Base-by-base conservation (phyloP, 139 green algal genomes). In the Chlorella sorokiniana region DNA sequence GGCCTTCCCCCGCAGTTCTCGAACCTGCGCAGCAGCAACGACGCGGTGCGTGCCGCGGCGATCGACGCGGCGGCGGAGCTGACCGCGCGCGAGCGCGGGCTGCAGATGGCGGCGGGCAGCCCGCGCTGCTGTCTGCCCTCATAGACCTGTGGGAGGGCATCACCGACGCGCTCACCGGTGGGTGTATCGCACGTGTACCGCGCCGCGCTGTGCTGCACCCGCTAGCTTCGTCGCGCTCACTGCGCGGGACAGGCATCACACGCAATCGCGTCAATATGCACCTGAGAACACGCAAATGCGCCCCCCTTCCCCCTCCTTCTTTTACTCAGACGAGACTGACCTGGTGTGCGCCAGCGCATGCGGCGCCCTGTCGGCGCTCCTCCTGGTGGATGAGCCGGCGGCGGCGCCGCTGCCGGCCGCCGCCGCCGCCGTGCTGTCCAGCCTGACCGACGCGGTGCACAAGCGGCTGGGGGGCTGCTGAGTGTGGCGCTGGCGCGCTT, bases 131-230 rank as follows among this genome's bases (percentile, higher is more conserved):
- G 33, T 29, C 48, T 27, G 78, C 64, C 37, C 65, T 83, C 38
- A 83, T 83, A 3, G 78, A 83, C 37, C 23, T 65, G 64, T 83
- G 78, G 78, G 78, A 83, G 65, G 78, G 38, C 2, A 59, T 83
- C 48, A 77, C 78, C 0, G 67, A 83, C 7, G 65, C 51, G 0
- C 78, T 83, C 20, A 65, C 54, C 10, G 77, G 73, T 69, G 38
- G 3, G 68, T 59, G 48, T n/a, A n/a, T n/a, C n/a, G n/a, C n/a
- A n/a, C n/a, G n/a, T n/a, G n/a, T n/a, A n/a, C n/a, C n/a, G n/a
- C n/a, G n/a, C n/a, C n/a, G n/a, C n/a, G n/a, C n/a, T n/a, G 45
- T 54, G 45, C 45, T 54, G 45, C 45, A 54, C n/a, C n/a, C n/a
- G n/a, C n/a, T n/a, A n/a, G n/a, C n/a, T n/a, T n/a, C n/a, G n/a